Evolutionary conservation across 1,284 basidiomycete genomes (phyloP).

Genomic region (Sanghuangporus sanghuang): DNA sequence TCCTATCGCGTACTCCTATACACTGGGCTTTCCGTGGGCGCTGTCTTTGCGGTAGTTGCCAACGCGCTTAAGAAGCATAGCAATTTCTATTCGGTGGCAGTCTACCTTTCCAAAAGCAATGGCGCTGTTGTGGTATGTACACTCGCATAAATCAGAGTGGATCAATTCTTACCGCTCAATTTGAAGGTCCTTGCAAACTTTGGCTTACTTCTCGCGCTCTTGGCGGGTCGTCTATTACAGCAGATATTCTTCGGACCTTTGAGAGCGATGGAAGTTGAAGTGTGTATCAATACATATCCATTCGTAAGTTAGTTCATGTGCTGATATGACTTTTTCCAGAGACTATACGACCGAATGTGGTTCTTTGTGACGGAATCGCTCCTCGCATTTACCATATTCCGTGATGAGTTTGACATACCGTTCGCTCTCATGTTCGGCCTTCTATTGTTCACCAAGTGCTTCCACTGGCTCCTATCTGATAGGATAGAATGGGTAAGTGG

Average conservation of each 20-base stretch:
- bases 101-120: conserved; percentile 89
- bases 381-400: conserved; percentile 94
- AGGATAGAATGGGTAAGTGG: conserved; percentile 88
- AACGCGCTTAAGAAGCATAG: conserved; percentile 81
- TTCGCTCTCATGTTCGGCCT: conserved; percentile 92
- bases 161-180: background rate
- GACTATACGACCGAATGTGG: conserved; percentile 94
- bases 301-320: conserved; percentile 1
- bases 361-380: conserved; percentile 96
- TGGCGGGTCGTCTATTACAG: conserved; percentile 77
- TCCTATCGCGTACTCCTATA: conserved; percentile 69
- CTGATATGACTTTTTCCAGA: conserved; percentile 39
- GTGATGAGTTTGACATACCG: conserved; percentile 88
- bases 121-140: conserved; percentile 77
- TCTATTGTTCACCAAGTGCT: conserved; percentile 92
- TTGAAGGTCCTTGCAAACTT: conserved; percentile 92
- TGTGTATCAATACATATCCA: conserved; percentile 31
- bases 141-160: background rate
- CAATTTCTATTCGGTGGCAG: conserved; percentile 93
- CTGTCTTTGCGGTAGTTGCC: conserved; percentile 65
- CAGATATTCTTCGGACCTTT: conserved; percentile 90
- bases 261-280: conserved; percentile 89
- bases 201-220: conserved; percentile 70
- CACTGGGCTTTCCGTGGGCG: conserved; percentile 59
- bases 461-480: conserved; percentile 95